These are phyloP conservation scores for Echium plantagineum DNA, from an alignment of 257 asterid genomes.

Conservation along the genomic window DNA sequence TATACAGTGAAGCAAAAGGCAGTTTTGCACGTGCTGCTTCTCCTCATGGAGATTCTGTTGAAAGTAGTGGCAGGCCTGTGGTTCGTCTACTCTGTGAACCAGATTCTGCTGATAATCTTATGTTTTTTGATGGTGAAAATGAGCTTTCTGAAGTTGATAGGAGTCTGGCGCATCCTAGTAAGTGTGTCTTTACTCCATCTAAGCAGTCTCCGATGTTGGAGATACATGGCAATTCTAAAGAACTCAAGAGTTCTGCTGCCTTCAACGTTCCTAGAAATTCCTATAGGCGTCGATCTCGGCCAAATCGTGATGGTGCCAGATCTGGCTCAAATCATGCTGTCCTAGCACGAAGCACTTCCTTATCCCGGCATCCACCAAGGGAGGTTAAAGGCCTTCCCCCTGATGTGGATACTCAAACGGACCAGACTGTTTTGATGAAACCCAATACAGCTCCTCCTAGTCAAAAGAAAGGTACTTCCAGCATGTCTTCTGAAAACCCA, in stretches of 20 bases:
- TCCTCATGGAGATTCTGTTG: slow-evolving; percentile 83
- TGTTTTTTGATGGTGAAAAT: slow-evolving; percentile 65
- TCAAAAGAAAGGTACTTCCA: slow-evolving; percentile 24
- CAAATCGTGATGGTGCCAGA: slow-evolving; percentile 55
- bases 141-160: slow-evolving; percentile 48
- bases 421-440: slow-evolving; percentile 24
- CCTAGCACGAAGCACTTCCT: slow-evolving; percentile 36
- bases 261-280: slow-evolving; percentile 57
- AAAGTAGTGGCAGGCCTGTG: slow-evolving; percentile 81
- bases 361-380: slow-evolving; percentile 32
- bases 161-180: slow-evolving; percentile 35
- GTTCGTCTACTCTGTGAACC: slow-evolving; percentile 52
- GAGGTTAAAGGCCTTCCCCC: slow-evolving; percentile 31
- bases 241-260: slow-evolving; percentile 46
- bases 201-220: slow-evolving; percentile 36
- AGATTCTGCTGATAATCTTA: slow-evolving; percentile 82
- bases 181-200: slow-evolving; percentile 33
- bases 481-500: slow-evolving; percentile 28
- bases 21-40: slow-evolving; percentile 71
- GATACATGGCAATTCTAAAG: slow-evolving; percentile 31
- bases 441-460: slow-evolving; percentile 28
- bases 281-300: slow-evolving; percentile 57
- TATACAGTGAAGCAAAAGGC: slow-evolving; percentile 67
- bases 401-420: slow-evolving; percentile 28
- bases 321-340: slow-evolving; percentile 48